Conservation (phyloP, 1,139 yeast genomes). For the Hansenula lynferdii region DNA sequence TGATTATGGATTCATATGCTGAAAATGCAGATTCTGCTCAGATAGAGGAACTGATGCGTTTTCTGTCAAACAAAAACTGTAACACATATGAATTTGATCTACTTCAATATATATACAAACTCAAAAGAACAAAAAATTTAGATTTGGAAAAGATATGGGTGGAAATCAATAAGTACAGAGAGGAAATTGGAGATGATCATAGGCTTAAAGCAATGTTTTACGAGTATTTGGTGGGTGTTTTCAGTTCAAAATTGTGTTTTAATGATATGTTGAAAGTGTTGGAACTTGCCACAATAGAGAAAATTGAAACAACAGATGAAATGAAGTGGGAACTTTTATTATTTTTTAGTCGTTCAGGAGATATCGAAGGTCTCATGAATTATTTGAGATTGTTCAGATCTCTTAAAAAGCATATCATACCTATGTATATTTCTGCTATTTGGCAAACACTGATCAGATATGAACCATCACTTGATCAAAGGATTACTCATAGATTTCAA, state of each 20-base stretch:
- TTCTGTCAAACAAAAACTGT: conserved; percentile 2
- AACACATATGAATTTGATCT: not conserved
- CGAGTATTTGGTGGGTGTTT: not conserved
- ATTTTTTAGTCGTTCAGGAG: not conserved
- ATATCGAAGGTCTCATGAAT: not conserved
- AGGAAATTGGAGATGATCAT: not conserved
- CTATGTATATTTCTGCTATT: conserved; percentile 4
- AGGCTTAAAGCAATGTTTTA: not conserved
- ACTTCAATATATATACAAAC: not conserved
- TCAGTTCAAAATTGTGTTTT: not conserved
- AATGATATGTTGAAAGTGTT: not conserved
- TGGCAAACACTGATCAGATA: conserved; percentile 6
- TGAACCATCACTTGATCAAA: conserved; percentile 1
- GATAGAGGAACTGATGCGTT: conserved; percentile 6
- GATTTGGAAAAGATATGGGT: not conserved
- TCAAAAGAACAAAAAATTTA: not conserved
- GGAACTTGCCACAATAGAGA: not conserved
- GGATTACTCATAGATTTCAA: conserved; percentile 1
- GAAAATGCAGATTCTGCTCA: conserved; percentile 11
- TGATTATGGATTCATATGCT: conserved; percentile 10
- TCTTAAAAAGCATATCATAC: not conserved
- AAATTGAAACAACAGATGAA: not conserved
- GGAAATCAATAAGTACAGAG: not conserved
- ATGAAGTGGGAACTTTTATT: not conserved
- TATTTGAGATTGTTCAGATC: not conserved